Base-by-base conservation (phyloP, 2,329 filamentous ascomycete species). In the Chalaropsis thielavioides region DNA sequence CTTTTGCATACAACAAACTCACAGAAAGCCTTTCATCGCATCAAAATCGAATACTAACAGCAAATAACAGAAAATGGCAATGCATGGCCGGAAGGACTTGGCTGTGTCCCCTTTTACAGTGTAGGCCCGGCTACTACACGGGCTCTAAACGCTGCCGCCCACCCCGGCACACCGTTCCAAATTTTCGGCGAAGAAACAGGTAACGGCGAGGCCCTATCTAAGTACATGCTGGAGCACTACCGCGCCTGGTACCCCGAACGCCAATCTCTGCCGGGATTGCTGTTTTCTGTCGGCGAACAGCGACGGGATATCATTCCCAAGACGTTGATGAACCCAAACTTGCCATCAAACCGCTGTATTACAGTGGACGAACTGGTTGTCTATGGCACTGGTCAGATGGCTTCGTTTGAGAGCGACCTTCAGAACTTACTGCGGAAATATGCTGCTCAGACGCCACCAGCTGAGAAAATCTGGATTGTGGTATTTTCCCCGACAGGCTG, bases 221-320 rank as follows among this genome's bases (percentile, higher is more conserved):
- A 80, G 5, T 88, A 86, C 71, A 96, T 99, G 64, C 78, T 95
- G 5, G 76, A 84, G 1, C 88, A 96, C 72, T 95, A 96, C 72
- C 82, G 71, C 27, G 71, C 75, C 61, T 81, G 79, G 78, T 80
- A 83, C 68, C 68, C 71, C 43, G 73, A 73, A 44, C 72, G 74
- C 61, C 61, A 72, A 11, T 70, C 69, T 15, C 83, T 84, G 70
- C 84, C 83, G 0, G 81, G 87, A 0, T 74, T 97, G 4, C 76
- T 97, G 0, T 99, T 97, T 73, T 81, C 95, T 15, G 91, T 95
- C 0, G 94, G 94, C 22, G 92, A 96, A 72, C 89, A 92, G 72
- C 83, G 91, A 64, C 79, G 94, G 56, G 94, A 97, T 73, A 84
- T 96, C 69, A 96, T 99, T 68, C 92, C 94, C 1, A 89, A 83